Conservation (phyloP, 2,329 filamentous ascomycete genomes). For the Penicillium frequentans region DNA sequence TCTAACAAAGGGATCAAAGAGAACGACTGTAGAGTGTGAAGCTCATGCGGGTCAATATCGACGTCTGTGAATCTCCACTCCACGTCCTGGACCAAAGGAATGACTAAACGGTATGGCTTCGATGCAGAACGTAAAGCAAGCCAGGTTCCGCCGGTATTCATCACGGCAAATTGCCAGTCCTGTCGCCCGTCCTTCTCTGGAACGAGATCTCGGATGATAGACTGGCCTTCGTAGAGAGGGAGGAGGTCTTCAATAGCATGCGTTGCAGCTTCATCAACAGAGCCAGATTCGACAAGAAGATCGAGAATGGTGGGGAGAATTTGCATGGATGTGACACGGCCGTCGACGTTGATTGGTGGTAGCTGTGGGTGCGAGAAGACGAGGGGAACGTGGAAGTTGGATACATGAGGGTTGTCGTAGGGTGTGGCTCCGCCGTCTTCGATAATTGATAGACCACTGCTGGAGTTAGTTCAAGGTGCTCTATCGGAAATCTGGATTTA, state of each 20-base stretch:
- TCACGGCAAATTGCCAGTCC: constrained; percentile 36
- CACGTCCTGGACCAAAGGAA: constrained; percentile 76
- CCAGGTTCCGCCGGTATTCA: constrained; percentile 48
- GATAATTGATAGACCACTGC: constrained; percentile 18
- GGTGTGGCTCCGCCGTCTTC: constrained; percentile 22
- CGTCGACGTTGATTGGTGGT: constrained; percentile 22
- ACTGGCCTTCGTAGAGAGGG: constrained; percentile 49
- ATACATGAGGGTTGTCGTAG: constrained; percentile 23
- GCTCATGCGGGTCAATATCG: constrained; percentile 35
- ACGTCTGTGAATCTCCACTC: constrained; percentile 37
- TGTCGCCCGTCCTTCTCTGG: constrained; percentile 34
- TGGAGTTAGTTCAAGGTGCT: background rate
- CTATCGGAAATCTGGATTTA: background rate
- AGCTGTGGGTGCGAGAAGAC: constrained; percentile 24
- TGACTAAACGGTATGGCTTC: constrained; percentile 69
- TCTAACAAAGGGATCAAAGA: constrained; percentile 27
- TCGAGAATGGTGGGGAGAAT: constrained; percentile 50
- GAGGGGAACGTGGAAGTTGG: constrained; percentile 21
- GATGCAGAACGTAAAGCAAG: constrained; percentile 70
- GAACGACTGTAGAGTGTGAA: constrained; percentile 33
- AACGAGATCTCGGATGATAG: constrained; percentile 45
- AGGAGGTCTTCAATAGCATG: constrained; percentile 41
- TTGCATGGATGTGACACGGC: constrained; percentile 26
- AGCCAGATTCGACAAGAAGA: constrained; percentile 43
- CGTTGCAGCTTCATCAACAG: constrained; percentile 34